Percentiles rank a stretch among this genome's conserved stretches.
Conservation (phyloP, 805 yeast species). For the Clavispora carvajalis region DNA sequence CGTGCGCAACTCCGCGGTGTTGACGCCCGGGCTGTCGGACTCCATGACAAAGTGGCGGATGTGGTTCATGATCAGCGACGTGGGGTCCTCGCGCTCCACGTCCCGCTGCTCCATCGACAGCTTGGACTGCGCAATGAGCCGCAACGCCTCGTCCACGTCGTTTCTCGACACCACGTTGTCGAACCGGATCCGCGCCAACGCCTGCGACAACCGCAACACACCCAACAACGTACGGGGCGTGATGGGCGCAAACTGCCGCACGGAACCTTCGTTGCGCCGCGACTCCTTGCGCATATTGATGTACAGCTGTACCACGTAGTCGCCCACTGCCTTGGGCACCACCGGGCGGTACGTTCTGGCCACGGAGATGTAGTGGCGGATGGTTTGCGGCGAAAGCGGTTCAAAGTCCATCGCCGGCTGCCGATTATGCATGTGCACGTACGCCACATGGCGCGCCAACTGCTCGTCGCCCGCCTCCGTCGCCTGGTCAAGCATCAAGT, state of each 20-base stretch:
- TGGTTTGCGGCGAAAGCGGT: constrained; percentile 72
- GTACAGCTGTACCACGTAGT: constrained; percentile 79
- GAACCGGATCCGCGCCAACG: constrained; percentile 85
- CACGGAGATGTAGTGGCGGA: constrained; percentile 78
- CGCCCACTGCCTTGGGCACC: constrained; percentile 77
- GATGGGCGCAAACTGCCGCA: constrained; percentile 79
- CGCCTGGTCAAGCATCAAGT: constrained; percentile 81
- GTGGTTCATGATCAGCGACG: constrained; percentile 50
- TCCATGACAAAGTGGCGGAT: constrained; percentile 45
- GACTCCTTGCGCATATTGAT: constrained; percentile 92
- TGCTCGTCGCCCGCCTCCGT: constrained; percentile 72
- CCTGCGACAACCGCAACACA: constrained; percentile 88
- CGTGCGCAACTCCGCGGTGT: constrained; percentile 49
- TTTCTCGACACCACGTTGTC: constrained; percentile 61
- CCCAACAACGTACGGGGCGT: constrained; percentile 95
- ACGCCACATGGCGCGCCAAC: constrained; percentile 90
- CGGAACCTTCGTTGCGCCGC: constrained; percentile 69
- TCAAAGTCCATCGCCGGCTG: constrained; percentile 76
- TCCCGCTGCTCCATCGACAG: constrained; percentile 63
- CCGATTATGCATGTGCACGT: constrained; percentile 86
- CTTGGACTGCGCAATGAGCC: constrained; percentile 83
- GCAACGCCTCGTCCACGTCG: constrained; percentile 94
- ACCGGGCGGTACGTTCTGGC: constrained; percentile 85
- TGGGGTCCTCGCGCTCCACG: constrained; percentile 52
- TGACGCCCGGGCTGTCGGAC: constrained; percentile 18